phyloP scores from a whole-genome alignment of 1,284 basidiomycete genomes.

The Cryptococcus sp. region DNA sequence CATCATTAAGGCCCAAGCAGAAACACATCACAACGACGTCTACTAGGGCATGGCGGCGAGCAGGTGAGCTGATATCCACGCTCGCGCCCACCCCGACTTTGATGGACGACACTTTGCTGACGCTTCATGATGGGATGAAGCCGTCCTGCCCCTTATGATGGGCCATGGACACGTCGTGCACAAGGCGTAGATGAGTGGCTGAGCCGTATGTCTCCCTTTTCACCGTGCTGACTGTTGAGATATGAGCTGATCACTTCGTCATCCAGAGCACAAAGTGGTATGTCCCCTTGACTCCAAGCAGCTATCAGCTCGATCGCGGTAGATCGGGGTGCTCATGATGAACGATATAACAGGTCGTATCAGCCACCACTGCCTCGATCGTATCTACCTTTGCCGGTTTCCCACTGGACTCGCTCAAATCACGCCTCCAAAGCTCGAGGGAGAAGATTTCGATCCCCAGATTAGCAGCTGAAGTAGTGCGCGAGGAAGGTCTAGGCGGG shows the following conservation, averaged over 20 bases:
- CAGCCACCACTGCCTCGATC: constrained; percentile 52
- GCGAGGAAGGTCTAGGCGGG: constrained; percentile 86
- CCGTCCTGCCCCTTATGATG: constrained; percentile 26
- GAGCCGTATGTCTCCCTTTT: constrained; percentile 28
- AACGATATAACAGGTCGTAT: constrained; percentile 33
- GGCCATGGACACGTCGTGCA: constrained; percentile 35
- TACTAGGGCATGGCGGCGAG: constrained; percentile 14
- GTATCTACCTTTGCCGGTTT: constrained; percentile 54
- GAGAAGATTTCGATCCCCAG: constrained; percentile 70
- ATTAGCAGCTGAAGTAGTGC: constrained; percentile 66
- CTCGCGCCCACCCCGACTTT: constrained; percentile 3
- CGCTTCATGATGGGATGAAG: constrained; percentile 5
- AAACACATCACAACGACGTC: too few relatives aligned
- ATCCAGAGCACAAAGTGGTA: constrained; percentile 43
- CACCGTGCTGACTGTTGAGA: background rate
- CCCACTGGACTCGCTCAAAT: constrained; percentile 84
- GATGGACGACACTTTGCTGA: constrained; percentile 9
- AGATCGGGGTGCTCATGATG: background rate
- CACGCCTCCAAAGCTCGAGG: constrained; percentile 82
- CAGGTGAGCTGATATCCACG: constrained; percentile 4
- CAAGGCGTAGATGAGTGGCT: constrained; percentile 34
- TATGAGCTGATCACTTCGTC: constrained; percentile 3
- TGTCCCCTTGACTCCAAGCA: constrained; percentile 5
- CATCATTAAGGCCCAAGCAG: too few relatives aligned
- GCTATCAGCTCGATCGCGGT: background rate